Percentiles rank a stretch among this genome's conserved stretches.
Conservation (phyloP, 2,329 filamentous ascomycete species). For the Claviceps pazoutovae region DNA sequence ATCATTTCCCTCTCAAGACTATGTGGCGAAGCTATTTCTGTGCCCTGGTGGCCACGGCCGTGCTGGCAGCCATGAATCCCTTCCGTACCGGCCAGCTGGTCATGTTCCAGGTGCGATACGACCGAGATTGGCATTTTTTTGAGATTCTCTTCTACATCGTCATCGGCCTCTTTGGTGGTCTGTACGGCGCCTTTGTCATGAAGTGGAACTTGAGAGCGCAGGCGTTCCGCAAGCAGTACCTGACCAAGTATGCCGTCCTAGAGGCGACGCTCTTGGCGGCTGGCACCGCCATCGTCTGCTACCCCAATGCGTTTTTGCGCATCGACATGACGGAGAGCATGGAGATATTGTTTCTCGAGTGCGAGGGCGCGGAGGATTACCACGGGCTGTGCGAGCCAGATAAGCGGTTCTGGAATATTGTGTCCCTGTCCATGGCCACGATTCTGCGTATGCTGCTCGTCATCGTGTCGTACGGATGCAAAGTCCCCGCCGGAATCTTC, state of each 20-base stretch:
- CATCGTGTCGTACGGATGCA: conserved; percentile 93
- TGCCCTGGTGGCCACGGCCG: conserved; percentile 83
- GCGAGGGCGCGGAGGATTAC: conserved; percentile 78
- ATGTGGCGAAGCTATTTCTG: conserved; percentile 98
- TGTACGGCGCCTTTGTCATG: conserved; percentile 94
- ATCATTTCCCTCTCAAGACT: conserved; percentile 90
- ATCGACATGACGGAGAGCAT: conserved; percentile 99
- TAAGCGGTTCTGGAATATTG: conserved; percentile 63
- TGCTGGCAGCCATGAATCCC: conserved; percentile 90
- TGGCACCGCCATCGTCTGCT: conserved; percentile 82
- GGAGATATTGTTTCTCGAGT: conserved; percentile 93
- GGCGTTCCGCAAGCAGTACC: conserved; percentile 85
- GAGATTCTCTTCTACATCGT: conserved; percentile 86
- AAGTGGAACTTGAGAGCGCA: conserved; percentile 92
- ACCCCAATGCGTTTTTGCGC: conserved; percentile 84
- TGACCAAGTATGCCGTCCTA: conserved; percentile 68
- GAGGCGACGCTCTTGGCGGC: conserved; percentile 76
- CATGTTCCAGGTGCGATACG: conserved; percentile 97
- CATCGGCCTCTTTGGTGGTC: conserved; percentile 80
- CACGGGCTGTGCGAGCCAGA: conserved; percentile 73
- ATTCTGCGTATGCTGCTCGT: conserved; percentile 70
- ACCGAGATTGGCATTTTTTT: conserved; percentile 95
- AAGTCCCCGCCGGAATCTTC: conserved; percentile 94
- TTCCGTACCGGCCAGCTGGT: conserved; percentile 94
- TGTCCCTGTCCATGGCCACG: conserved; percentile 67